Base-by-base conservation (phyloP, 768 basidiomycete genomes). In the Trametes meyenii region DNA sequence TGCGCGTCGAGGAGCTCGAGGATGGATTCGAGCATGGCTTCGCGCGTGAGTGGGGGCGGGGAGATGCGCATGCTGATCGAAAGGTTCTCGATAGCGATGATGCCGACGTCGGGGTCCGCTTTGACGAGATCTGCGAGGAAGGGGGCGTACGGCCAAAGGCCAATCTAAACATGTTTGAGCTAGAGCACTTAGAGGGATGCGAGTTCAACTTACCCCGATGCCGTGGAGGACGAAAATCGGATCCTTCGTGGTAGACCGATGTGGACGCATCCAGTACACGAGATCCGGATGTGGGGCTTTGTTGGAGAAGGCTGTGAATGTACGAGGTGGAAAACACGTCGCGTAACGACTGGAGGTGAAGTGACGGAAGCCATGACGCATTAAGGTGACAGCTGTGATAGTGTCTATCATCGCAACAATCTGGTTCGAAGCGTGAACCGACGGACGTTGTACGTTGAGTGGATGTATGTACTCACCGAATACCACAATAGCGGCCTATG, bases 401-500 rank as follows among this genome's bases (percentile, higher is more conserved):
- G 74, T 72, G 66, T 89, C 87, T 14, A 87, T 74, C 2, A 79
- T 5, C 2, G 69, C 76, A 13, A 88, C 84, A 48, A 86, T 80
- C 88, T 88, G 17, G n/a, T 11, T 1, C 11, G 45, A 55, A 60
- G 17, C 8, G 54, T 14, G n/a, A n/a, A n/a, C n/a, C n/a, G n/a
- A n/a, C n/a, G n/a, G n/a, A n/a, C n/a, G n/a, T n/a, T n/a, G n/a
- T n/a, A n/a, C n/a, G n/a, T n/a, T n/a, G n/a, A n/a, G 11, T 38
- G n/a, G 38, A 2, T 44, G 46, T 42, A 8, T 24, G 23, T 36
- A 76, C 84, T 58, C 59, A 86, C 86, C 45, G 74, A 63, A 66
- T 89, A 89, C 87, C 87, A 89, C 5, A 85, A n/a, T 26, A 89
- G 67, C 12, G 87, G 87, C 29, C 87, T 71, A 69, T 87, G 86